Evolutionary conservation across 768 basidiomycete genomes (phyloP), one percentile per base, ranked within the genome.

Genomic region (Boletus speciosus): DNA sequence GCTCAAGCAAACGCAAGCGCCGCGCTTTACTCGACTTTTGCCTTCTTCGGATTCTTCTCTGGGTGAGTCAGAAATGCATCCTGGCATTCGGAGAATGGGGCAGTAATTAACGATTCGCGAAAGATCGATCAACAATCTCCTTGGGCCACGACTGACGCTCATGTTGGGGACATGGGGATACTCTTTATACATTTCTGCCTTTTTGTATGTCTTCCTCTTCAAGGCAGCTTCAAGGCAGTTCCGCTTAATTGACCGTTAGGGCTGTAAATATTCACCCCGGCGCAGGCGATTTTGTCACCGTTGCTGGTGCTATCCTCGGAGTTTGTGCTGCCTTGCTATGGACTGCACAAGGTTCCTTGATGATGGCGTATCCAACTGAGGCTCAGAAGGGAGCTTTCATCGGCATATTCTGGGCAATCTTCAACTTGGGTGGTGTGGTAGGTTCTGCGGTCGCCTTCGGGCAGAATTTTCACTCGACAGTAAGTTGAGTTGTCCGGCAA

Each of bases 361-460:
- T 82, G 81, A 76, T 82, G 78, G 70, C 75, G 7, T 80, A 82
- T 54, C 81, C 81, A 5, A 72, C 78, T 2, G 81, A 82, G 57
- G 78, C 80, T 49, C 77, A 82, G 61, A 82, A 82, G 60, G 81
- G 81, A 14, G 69, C 68, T 54, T 74, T 73, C 16, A 81, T 82
- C 54, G 73, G 72, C 32, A 57, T 82, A 46, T 82, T 82, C 67
- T 82, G 81, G 81, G 74, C 80, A 38, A 87, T 92, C 58, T 91
- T 93, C 74, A 90, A 90, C 60, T 55, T 90, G 31, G 89, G 89
- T 35, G 84, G 84, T 43, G 86, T 93, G 41, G 83, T 93, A 43
- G 90, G 90, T 23, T 80, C 89, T 19, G 75, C 86, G 12, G 86
- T 92, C 29, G 82, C 88, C 10, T 76, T 92, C 41, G 91, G 81